phyloP scores from a whole-genome alignment of 805 yeast genomes.

The Kuraishia cidri region DNA sequence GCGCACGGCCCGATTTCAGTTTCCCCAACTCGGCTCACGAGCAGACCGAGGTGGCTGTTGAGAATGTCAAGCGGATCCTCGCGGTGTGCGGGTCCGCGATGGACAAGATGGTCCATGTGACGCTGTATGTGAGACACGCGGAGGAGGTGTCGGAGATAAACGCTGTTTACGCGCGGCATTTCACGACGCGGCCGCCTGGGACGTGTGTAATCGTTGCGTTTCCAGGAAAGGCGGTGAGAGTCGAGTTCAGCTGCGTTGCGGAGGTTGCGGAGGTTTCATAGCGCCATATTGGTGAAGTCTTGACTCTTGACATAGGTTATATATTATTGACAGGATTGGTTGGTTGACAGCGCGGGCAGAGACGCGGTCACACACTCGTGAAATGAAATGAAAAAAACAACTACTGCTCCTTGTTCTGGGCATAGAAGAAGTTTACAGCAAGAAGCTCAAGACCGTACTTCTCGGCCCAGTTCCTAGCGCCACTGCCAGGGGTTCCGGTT shows the following conservation, averaged over 20 bases:
- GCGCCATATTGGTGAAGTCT: too few relatives aligned
- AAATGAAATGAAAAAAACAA: too few relatives aligned
- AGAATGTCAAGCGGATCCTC: slow-evolving; percentile 25
- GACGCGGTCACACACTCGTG: too few relatives aligned
- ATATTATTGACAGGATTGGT: too few relatives aligned
- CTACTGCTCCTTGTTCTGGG: slow-evolving; percentile 43
- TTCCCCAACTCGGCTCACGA: slow-evolving; percentile 24
- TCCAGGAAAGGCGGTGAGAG: slow-evolving; percentile 30
- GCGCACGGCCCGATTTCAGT: slow-evolving; percentile 10
- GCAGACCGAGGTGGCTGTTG: slow-evolving; percentile 28
- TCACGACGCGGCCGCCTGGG: slow-evolving; percentile 35
- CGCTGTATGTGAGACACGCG: slow-evolving; percentile 29
- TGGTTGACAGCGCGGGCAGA: too few relatives aligned
- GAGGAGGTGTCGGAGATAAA: slow-evolving; percentile 27
- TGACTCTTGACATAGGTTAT: too few relatives aligned
- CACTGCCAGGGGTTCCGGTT: slow-evolving; percentile 70
- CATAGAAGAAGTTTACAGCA: slow-evolving; percentile 77
- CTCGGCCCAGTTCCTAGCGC: slow-evolving; percentile 66
- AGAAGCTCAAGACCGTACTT: slow-evolving; percentile 55
- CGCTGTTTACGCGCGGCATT: slow-evolving; percentile 28
- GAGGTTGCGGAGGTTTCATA: too few relatives aligned
- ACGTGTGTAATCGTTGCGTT: slow-evolving; percentile 34
- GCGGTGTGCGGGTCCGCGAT: slow-evolving; percentile 27
- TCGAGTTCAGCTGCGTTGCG: slow-evolving; percentile 37
- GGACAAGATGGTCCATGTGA: slow-evolving; percentile 31